Evolutionary conservation across 2,329 filamentous ascomycete species (phyloP), one percentile per base, ranked within the genome.

Genomic region (Thermothelomyces thermophilus): DNA sequence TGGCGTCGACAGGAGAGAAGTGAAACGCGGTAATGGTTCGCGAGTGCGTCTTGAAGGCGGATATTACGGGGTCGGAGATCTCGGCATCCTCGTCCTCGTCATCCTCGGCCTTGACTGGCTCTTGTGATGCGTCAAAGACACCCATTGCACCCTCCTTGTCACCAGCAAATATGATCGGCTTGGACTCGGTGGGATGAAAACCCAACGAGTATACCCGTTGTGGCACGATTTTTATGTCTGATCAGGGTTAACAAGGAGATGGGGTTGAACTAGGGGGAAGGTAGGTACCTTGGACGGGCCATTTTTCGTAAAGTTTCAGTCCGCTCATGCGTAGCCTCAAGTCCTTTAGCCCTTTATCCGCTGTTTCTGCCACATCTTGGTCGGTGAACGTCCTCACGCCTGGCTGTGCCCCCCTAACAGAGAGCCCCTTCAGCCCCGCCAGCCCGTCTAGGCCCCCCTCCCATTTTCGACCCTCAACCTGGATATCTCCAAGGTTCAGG

Each of bases 81-180:
- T 84, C 78, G 1, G 75, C 33, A 6, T 87, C 83, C 3, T 86
- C 83, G 16, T 43, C 41, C 8, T 80, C 78, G 50, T 80, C 79
- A 48, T 76, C 72, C 5, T 76, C 70, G n/a, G 58, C 66, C 57
- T 72, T 64, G 41, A 76, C 62, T 2, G 72, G 70, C 2, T 78
- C 77, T 57, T 94, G 89, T 0, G 87, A 90, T 1, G 84, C 90
- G 63, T 98, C 91, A 48, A 96, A 91, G 1, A 98, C 80, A 0
- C 93, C 93, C 51, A 97, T 75, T 20, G 89, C 87, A 1, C 93
- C 91, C 57, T 94, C 78, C 65, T 98, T 98, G 62, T 98, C 93
- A 10, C 91, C 91, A 0, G 91, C 91, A 63, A 98, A 94, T 1
- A 97, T 77, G 2, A 98, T 73, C 0, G 90, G 83, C 61, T 97